A percentile compares a stretch with the other conserved stretches of the same genome.
Evolutionary conservation across 768 basidiomycete genomes (phyloP).

Genomic region (Tremella fuciformis): DNA sequence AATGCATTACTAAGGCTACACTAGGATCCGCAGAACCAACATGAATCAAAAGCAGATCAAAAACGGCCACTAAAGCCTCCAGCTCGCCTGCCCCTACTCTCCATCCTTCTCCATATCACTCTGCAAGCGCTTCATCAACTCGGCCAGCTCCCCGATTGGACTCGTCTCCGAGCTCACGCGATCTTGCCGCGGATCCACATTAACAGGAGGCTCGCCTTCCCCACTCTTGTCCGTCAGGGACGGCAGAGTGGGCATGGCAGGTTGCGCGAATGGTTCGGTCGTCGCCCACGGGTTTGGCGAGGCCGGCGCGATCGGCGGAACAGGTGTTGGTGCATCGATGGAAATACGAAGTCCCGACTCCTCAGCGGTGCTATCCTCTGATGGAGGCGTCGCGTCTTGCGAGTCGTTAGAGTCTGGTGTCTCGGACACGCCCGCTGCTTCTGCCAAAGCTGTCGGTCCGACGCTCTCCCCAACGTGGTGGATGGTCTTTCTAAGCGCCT

Average conservation of each 20-base stretch:
- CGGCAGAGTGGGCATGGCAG: not conserved
- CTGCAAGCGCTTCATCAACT: slow-evolving; percentile 18
- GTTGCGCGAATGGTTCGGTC: not conserved
- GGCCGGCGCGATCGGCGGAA: slow-evolving; percentile 3
- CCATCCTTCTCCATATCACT: too few species aligned
- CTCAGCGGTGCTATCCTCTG: not conserved
- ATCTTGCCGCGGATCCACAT: not conserved
- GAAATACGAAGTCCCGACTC: not conserved
- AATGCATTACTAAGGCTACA: too few species aligned
- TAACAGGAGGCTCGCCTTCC: not conserved
- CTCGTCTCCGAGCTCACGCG: not conserved
- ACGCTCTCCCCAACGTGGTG: slow-evolving; percentile 32
- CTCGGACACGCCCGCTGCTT: not conserved
- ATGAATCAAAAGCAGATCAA: too few species aligned
- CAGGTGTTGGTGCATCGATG: not conserved
- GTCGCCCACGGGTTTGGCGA: slow-evolving; percentile 11
- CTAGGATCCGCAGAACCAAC: too few species aligned
- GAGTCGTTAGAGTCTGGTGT: not conserved
- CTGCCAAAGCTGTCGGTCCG: not conserved
- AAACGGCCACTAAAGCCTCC: too few species aligned
- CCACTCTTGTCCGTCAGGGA: not conserved
- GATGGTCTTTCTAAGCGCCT: slow-evolving; percentile 40
- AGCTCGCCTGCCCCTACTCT: too few species aligned
- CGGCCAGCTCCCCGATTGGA: slow-evolving; percentile 8
- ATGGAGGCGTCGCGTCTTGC: not conserved